These are phyloP conservation scores for Raphidocelis subcapitata DNA, from an alignment of 139 green algal species.

Conservation along the genomic window DNA sequence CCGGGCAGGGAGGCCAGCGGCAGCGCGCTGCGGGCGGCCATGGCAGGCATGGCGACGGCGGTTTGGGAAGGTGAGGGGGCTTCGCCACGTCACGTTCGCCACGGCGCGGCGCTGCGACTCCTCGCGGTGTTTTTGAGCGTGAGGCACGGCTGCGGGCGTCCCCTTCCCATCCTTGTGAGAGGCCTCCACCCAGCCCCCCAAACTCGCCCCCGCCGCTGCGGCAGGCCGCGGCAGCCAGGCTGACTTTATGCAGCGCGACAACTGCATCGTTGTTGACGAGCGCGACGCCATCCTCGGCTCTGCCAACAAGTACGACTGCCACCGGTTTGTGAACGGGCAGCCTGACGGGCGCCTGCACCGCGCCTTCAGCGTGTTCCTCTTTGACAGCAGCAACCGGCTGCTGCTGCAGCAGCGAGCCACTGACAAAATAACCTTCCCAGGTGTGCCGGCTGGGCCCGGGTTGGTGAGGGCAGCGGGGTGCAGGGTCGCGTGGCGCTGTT, in stretches of 20 bases:
- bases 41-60: too few relatives aligned
- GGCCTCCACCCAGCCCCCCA: too few relatives aligned
- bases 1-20: too few relatives aligned
- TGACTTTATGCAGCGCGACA: conserved; percentile 86
- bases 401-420: conserved; percentile 89
- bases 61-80: too few relatives aligned
- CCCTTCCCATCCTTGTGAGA: too few relatives aligned
- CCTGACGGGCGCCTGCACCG: conserved; percentile 82
- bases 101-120: too few relatives aligned
- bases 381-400: conserved; percentile 80
- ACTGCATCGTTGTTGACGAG: conserved; percentile 93
- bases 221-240: conserved; percentile 53
- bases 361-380: conserved; percentile 97
- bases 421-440: conserved; percentile 95
- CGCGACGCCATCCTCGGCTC: conserved; percentile 73
- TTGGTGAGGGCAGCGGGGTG: not conserved
- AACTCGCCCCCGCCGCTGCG: too few relatives aligned
- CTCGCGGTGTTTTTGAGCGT: too few relatives aligned
- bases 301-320: conserved; percentile 79
- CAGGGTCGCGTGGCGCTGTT: too few relatives aligned
- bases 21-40: too few relatives aligned
- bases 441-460: not conserved
- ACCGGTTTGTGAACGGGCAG: conserved; percentile 44
- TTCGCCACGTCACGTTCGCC: too few relatives aligned
- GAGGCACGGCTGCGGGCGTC: too few relatives aligned